These are phyloP conservation scores for Cotoneaster glaucophyllus DNA, from an alignment of 306 rosid species.

Conservation along the genomic window DNA sequence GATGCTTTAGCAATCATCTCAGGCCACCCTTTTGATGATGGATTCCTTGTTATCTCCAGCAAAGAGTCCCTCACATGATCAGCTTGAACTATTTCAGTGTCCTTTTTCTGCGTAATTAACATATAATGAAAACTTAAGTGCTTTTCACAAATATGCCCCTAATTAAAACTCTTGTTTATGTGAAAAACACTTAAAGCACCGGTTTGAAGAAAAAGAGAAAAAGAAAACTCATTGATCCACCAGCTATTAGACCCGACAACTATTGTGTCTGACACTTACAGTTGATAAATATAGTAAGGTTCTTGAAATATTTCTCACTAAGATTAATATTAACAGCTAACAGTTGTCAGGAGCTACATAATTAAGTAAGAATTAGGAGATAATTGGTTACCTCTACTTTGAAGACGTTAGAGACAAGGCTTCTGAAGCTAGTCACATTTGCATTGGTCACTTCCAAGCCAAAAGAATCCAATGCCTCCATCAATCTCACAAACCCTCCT, in stretches of 20 bases:
- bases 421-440: conserved; percentile 65
- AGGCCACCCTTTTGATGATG: conserved; percentile 37
- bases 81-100: conserved; percentile 56
- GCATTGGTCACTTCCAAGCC: conserved; percentile 69
- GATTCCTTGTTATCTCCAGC: conserved; percentile 53
- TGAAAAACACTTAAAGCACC: no score
- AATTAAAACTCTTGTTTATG: no score
- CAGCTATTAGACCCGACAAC: no score
- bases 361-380: neutral
- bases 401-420: conserved; percentile 71
- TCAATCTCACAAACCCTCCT: conserved; percentile 62
- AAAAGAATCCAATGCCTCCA: conserved; percentile 62
- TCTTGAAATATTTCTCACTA: no score
- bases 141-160: no score
- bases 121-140: neutral
- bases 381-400: conserved; percentile 44
- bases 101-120: conserved; percentile 43
- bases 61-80: conserved; percentile 64
- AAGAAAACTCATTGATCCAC: no score
- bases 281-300: no score
- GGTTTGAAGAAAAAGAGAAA: no score
- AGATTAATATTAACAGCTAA: no score
- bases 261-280: no score
- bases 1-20: conserved; percentile 29
- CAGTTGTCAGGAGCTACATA: no score